Evolutionary conservation across 495 filamentous ascomycete genomes (phyloP).

Genomic region (Elaphomyces granulatus): DNA sequence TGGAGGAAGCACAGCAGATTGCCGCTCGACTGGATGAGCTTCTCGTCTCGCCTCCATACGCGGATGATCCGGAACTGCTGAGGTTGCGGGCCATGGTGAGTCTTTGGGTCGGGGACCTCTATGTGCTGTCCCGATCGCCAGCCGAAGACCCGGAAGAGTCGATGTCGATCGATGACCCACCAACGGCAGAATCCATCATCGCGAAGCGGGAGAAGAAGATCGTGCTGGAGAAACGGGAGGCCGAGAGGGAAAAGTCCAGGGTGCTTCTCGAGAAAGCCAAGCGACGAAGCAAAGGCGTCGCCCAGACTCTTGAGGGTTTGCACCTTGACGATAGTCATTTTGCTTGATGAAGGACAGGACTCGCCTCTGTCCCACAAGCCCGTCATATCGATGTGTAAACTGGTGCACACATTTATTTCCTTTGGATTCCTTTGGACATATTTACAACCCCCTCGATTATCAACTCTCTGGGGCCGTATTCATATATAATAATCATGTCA

Average conservation of each 20-base stretch:
- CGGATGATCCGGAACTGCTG: slow-evolving; percentile 40
- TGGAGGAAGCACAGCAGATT: slow-evolving; percentile 40
- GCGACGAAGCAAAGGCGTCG: slow-evolving; percentile 20
- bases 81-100: slow-evolving; percentile 51
- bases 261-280: slow-evolving; percentile 26
- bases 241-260: slow-evolving; percentile 19
- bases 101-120: slow-evolving; percentile 53
- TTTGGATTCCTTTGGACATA: too few relatives aligned
- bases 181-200: slow-evolving; percentile 12
- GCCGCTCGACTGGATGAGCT: slow-evolving; percentile 48
- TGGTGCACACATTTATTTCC: slow-evolving; percentile 66
- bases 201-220: slow-evolving; percentile 19
- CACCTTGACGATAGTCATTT: slow-evolving; percentile 18
- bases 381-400: slow-evolving; percentile 44
- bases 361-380: too few relatives aligned
- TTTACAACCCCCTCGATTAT: too few relatives aligned
- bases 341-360: too few relatives aligned
- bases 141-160: slow-evolving; percentile 10
- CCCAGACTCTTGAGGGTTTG: slow-evolving; percentile 20
- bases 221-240: slow-evolving; percentile 20
- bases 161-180: slow-evolving; percentile 13
- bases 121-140: slow-evolving; percentile 15
- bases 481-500: too few relatives aligned
- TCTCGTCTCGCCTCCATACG: slow-evolving; percentile 49
- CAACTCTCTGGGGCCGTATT: too few relatives aligned